These are phyloP conservation scores for Colletotrichum sp. DNA, from an alignment of 2,329 filamentous ascomycete species.

Conservation along the genomic window DNA sequence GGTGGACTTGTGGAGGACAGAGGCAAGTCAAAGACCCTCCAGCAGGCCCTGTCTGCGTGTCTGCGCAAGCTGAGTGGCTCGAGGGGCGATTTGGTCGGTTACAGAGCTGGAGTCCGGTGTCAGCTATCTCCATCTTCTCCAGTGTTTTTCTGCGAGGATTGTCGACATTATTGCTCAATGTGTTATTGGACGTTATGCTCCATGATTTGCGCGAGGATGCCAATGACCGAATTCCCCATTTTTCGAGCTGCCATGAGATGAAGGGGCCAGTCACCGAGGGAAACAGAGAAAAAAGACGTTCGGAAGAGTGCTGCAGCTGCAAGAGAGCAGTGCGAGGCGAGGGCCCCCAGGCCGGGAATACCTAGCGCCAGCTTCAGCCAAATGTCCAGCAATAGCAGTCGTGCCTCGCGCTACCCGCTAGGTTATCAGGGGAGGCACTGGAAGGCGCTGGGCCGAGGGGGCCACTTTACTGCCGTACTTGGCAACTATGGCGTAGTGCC, in stretches of 20 bases:
- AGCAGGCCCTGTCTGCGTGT: not conserved
- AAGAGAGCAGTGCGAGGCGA: not conserved
- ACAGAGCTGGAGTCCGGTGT: not conserved
- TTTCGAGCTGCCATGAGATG: slow-evolving; percentile 16
- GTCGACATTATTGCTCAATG: not conserved
- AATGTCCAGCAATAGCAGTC: not conserved
- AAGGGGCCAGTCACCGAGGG: not conserved
- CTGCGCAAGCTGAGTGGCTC: not conserved
- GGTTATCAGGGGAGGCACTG: slow-evolving; percentile 11
- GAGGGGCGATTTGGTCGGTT: not conserved
- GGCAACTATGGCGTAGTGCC: slow-evolving; percentile 15
- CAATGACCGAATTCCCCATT: slow-evolving; percentile 14
- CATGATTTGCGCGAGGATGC: slow-evolving; percentile 17
- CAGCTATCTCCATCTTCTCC: slow-evolving; percentile 11
- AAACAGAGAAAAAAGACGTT: not conserved
- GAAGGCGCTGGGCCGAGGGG: not conserved
- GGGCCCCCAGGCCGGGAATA: not conserved
- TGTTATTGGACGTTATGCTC: not conserved
- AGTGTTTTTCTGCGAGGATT: slow-evolving; percentile 12
- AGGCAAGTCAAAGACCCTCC: not conserved
- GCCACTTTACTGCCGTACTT: not conserved
- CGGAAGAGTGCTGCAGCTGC: not conserved
- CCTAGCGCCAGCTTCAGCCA: slow-evolving; percentile 3
- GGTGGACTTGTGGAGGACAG: not conserved
- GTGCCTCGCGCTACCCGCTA: slow-evolving; percentile 11